These are phyloP conservation scores for Suhomyces maxii DNA, from an alignment of 1,139 yeast species.

Conservation along the genomic window DNA sequence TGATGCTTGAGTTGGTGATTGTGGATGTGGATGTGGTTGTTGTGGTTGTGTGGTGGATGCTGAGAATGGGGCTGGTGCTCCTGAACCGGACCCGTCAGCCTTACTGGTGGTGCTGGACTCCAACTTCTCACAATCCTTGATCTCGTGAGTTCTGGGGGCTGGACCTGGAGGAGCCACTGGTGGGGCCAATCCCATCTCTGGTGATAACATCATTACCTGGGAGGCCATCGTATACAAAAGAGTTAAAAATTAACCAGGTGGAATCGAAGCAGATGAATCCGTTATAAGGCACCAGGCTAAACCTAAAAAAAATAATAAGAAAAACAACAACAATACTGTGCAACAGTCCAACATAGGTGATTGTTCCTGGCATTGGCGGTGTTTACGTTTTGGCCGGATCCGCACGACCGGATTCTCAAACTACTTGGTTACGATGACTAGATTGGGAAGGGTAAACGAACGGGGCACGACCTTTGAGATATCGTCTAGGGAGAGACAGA, in stretches of 20 bases:
- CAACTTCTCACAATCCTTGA: no score
- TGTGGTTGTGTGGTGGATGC: not conserved
- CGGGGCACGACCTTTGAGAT: slow-evolving; percentile 1
- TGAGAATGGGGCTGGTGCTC: slow-evolving; percentile 1
- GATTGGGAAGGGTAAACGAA: slow-evolving; percentile 6
- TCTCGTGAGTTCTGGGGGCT: not conserved
- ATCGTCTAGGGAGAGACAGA: slow-evolving; percentile 2
- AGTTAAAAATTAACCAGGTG: slow-evolving; percentile 1
- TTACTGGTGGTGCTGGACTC: no score
- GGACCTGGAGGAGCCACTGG: slow-evolving; percentile 3
- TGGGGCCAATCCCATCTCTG: slow-evolving; percentile 7
- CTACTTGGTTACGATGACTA: slow-evolving; percentile 6
- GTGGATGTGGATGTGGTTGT: not conserved
- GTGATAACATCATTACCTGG: slow-evolving; percentile 12
- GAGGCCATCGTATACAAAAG: slow-evolving; percentile 13
- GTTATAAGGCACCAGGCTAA: slow-evolving; percentile 5
- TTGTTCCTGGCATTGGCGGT: slow-evolving; percentile 11
- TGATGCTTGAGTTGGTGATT: not conserved
- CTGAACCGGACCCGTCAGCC: no score
- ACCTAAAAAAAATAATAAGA: not conserved
- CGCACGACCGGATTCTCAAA: slow-evolving; percentile 6
- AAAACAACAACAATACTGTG: slow-evolving; percentile 9
- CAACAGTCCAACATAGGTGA: slow-evolving; percentile 2
- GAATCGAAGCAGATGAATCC: slow-evolving; percentile 8
- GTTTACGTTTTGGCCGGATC: slow-evolving; percentile 11